phyloP scores from a whole-genome alignment of 1,284 basidiomycete genomes.

The Sutorius eximius region DNA sequence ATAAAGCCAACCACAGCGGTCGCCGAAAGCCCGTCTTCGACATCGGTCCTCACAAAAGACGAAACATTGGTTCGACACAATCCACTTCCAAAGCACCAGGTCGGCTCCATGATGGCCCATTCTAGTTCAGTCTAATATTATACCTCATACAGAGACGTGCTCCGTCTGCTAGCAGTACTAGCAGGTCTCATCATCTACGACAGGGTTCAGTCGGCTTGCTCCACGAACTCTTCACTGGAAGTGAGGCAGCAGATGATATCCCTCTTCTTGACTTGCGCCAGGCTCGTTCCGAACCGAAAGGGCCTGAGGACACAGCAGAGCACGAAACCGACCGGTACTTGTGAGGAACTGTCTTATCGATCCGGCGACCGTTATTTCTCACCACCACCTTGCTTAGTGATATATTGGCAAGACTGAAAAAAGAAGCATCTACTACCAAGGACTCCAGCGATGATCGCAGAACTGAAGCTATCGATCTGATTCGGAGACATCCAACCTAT shows the following conservation, averaged over 20 bases:
- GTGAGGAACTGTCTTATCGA: constrained; percentile 42
- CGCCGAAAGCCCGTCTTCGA: constrained; percentile 69
- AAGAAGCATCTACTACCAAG: constrained; percentile 47
- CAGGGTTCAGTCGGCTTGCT: constrained; percentile 59
- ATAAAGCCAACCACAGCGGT: constrained; percentile 73
- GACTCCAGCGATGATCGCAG: constrained; percentile 62
- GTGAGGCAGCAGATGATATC: constrained; percentile 55
- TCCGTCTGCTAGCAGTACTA: constrained; percentile 20
- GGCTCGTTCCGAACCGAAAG: constrained; percentile 44
- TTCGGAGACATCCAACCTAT: constrained; percentile 86
- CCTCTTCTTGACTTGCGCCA: constrained; percentile 59
- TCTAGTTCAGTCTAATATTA: constrained; percentile 1
- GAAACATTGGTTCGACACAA: constrained; percentile 71
- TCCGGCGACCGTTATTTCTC: not conserved
- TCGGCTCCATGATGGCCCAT: constrained; percentile 6
- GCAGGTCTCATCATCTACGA: constrained; percentile 48
- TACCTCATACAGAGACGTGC: constrained; percentile 12
- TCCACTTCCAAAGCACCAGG: constrained; percentile 41
- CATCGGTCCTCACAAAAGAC: constrained; percentile 74
- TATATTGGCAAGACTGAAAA: constrained; percentile 61
- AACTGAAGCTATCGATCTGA: constrained; percentile 87
- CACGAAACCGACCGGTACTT: constrained; percentile 72
- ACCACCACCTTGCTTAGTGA: constrained; percentile 45
- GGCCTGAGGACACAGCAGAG: constrained; percentile 44
- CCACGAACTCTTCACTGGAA: constrained; percentile 68